Evolutionary conservation across 1,284 basidiomycete genomes (phyloP).

Genomic region (Ganoderma multipileum): DNA sequence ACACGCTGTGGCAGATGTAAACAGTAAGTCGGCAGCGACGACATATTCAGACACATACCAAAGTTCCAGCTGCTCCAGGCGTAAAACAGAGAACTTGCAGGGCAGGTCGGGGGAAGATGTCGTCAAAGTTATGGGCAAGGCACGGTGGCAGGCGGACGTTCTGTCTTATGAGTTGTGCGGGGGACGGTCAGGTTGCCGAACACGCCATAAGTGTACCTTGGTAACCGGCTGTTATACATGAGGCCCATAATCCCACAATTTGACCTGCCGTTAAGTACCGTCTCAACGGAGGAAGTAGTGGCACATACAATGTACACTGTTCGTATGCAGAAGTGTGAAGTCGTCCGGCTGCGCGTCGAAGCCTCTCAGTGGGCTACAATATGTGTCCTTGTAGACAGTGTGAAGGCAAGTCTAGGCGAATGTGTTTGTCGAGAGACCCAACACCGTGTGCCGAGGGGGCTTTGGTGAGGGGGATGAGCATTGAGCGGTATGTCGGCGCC

Average conservation of each 20-base stretch:
- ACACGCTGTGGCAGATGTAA: background rate
- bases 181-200: background rate
- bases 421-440: background rate
- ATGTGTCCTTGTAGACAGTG: background rate
- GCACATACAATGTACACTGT: background rate
- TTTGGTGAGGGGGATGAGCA: background rate
- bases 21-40: background rate
- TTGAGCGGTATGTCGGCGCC: background rate
- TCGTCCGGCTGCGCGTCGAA: background rate
- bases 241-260: background rate
- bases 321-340: background rate
- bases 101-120: background rate
- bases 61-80: background rate
- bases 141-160: background rate
- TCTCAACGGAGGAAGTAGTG: background rate
- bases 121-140: background rate
- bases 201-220: slow-evolving; percentile 2
- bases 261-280: background rate
- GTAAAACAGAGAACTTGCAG: background rate
- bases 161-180: background rate
- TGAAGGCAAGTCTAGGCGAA: background rate
- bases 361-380: background rate
- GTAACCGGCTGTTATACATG: slow-evolving; percentile 13
- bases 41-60: background rate
- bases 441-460: background rate